Base-by-base conservation (phyloP, 2,329 filamentous ascomycete species). In the Fusarium brevicatenulatum region DNA sequence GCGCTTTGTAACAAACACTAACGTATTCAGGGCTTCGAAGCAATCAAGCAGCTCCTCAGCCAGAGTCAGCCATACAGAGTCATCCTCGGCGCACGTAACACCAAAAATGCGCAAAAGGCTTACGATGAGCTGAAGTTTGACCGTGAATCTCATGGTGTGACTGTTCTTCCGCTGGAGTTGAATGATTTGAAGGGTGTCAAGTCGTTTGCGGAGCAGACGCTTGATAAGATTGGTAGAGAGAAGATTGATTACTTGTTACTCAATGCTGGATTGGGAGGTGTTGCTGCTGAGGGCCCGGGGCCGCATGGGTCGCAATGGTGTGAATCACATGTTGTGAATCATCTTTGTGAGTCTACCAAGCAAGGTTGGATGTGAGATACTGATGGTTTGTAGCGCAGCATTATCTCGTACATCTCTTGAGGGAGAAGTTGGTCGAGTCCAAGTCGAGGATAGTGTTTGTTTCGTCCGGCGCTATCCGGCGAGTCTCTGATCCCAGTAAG, bases 261-360 rank as follows among this genome's bases (percentile, higher is more conserved):
- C 4, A 39, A 39, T 11, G 37, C 37, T 19, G 37, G 37, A 2
- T 39, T 39, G 37, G 37, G 37, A 39, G 37, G 37, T 39, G 37
- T 39, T 21, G 18, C 37, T 39, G 37, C 37, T 39, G 37, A 39
- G 37, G 37, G 18, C 0, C 37, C 37, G 18, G 81, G 82, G 0
- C 81, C 82, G 0, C 71, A 82, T 57, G 84, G 83, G 5, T 85
- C 83, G 4, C 84, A 84, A 73, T 89, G 87, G 87, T 86, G 84
- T 73, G 85, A 88, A 76, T 43, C 81, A 0, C 83, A 85, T 36
- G 77, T 88, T 21, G 86, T 89, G 25, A 89, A 89, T 67, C 86
- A 88, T 63, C 80, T 88, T 13, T 85, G 86, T 88, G 58, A 73
- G 83, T n/a, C n/a, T n/a, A n/a, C n/a, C n/a, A n/a, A n/a, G n/a